These are phyloP conservation scores for Trichosanthes truncata DNA, from an alignment of 306 rosid species.

Conservation along the genomic window DNA sequence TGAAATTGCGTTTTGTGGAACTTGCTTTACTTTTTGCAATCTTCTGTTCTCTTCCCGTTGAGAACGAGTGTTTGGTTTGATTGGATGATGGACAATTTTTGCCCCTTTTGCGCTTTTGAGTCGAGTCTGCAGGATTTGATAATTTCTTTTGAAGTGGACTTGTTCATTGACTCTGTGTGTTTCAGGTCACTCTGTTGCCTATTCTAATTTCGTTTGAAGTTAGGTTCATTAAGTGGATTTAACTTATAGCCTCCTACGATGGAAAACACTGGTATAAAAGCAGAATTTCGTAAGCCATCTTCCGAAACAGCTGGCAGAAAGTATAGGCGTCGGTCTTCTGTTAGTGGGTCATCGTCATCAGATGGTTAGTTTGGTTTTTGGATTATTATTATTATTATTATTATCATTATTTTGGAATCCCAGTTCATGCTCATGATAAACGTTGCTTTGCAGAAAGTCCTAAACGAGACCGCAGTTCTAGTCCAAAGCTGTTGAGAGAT, in stretches of 20 bases:
- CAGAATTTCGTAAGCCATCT: constrained; percentile 63
- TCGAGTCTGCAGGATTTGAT: not conserved
- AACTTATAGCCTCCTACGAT: constrained; percentile 17
- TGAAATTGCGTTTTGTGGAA: not conserved
- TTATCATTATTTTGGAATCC: not conserved
- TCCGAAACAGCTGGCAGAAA: constrained; percentile 57
- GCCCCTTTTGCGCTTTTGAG: not conserved
- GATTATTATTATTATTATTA: not conserved
- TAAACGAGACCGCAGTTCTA: constrained; percentile 28
- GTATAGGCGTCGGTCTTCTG: constrained; percentile 72
- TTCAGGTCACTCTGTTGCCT: constrained; percentile 3
- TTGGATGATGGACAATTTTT: not conserved
- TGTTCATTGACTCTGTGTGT: not conserved
- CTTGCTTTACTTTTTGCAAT: not conserved
- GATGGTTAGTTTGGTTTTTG: constrained; percentile 48
- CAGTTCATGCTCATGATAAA: constrained; percentile 11
- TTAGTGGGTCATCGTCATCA: constrained; percentile 45
- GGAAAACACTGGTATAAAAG: constrained; percentile 33
- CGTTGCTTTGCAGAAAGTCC: constrained; percentile 51
- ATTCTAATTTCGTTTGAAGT: not conserved
- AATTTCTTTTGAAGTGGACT: not conserved
- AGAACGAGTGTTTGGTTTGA: not conserved
- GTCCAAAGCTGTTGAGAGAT: constrained; percentile 40
- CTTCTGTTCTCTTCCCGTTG: not conserved
- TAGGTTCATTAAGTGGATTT: constrained; percentile 28